phyloP scores from a whole-genome alignment of 2,329 filamentous ascomycete species.

The Phyllosticta citrichinensis region DNA sequence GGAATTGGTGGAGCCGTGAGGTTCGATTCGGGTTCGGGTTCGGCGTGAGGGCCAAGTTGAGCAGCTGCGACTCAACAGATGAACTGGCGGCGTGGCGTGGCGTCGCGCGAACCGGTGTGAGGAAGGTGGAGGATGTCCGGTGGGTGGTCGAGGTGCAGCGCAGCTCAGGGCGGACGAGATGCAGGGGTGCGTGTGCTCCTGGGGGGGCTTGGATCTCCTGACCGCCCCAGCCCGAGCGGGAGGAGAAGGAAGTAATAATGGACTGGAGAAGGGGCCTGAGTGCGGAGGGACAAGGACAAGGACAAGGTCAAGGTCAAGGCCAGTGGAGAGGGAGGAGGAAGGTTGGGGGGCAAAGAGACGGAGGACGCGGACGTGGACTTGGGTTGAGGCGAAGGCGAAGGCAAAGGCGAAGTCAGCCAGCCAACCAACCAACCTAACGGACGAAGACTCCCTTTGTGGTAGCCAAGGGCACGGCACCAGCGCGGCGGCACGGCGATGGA shows the following conservation, averaged over 20 bases:
- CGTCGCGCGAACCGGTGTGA: neutral
- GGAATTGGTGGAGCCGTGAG: neutral
- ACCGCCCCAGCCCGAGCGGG: neutral
- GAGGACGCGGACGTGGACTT: neutral
- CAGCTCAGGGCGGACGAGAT: neutral
- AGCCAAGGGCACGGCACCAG: neutral
- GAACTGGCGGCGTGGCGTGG: neutral
- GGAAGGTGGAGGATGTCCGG: neutral
- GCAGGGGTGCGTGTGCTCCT: constrained; percentile 2
- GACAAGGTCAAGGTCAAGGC: neutral
- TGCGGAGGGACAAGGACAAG: neutral
- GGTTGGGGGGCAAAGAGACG: neutral
- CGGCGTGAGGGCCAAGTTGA: neutral
- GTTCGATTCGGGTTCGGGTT: too few relatives aligned
- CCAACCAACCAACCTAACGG: neutral
- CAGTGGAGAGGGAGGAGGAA: neutral
- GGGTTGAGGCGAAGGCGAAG: too few relatives aligned
- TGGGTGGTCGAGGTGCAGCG: neutral
- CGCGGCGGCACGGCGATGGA: neutral
- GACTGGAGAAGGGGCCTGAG: too few relatives aligned
- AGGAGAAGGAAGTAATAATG: neutral
- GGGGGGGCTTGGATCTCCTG: neutral
- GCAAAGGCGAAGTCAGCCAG: too few relatives aligned
- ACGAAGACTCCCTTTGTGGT: neutral
- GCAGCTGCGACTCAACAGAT: neutral